Evolutionary conservation across 179 eudicot genomes (phyloP).

Genomic region (Heliamphora pulchella): DNA sequence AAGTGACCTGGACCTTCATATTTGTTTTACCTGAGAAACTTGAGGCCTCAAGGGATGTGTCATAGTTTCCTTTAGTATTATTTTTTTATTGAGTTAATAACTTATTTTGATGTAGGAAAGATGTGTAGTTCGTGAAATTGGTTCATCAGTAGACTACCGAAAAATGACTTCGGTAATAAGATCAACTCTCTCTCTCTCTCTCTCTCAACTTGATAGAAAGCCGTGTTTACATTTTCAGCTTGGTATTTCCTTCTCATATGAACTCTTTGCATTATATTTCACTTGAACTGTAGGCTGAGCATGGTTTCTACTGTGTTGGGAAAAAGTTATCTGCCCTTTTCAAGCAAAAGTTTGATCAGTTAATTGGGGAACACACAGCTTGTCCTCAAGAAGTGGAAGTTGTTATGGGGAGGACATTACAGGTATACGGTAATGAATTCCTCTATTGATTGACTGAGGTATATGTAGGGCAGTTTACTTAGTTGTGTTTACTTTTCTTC

Average conservation of each 20-base stretch:
- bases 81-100: conserved; percentile 5
- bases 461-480: conserved; percentile 9
- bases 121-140: conserved; percentile 71
- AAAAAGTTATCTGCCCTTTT: conserved; percentile 45
- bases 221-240: conserved; percentile 8
- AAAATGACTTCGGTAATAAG: conserved; percentile 69
- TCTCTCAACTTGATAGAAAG: neutral
- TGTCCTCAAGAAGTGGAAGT: conserved; percentile 77
- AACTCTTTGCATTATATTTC: neutral
- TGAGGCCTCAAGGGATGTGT: neutral
- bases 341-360: conserved; percentile 51
- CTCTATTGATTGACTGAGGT: neutral
- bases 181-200: neutral
- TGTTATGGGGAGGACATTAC: conserved; percentile 86
- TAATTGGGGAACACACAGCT: conserved; percentile 53
- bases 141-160: conserved; percentile 82
- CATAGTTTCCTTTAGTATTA: neutral
- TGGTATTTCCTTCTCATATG: neutral
- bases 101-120: conserved; percentile 58
- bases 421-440: conserved; percentile 31
- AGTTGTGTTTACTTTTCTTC: neutral
- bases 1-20: neutral
- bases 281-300: conserved; percentile 45
- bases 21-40: neutral
- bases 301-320: conserved; percentile 83